phyloP scores from a whole-genome alignment of 2,329 filamentous ascomycete genomes.

The Verticillium isaacii region DNA sequence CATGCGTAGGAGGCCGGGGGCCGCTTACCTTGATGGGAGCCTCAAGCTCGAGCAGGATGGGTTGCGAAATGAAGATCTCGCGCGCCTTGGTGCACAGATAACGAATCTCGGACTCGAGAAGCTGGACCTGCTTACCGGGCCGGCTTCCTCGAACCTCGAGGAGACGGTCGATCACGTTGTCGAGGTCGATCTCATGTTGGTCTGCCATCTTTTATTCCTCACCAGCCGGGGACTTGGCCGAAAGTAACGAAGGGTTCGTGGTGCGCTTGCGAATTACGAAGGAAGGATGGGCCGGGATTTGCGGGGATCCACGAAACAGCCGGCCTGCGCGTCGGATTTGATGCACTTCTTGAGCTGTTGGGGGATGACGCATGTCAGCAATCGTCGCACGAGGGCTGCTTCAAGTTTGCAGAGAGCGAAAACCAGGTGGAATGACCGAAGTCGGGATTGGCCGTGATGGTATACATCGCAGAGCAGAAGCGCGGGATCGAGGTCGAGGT shows the following conservation, averaged over 20 bases:
- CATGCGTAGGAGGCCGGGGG: slow-evolving; percentile 4
- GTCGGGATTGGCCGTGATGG: neutral
- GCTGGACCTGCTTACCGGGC: slow-evolving; percentile 96
- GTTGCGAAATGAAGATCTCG: slow-evolving; percentile 99
- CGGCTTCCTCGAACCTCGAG: slow-evolving; percentile 96
- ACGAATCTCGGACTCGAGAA: slow-evolving; percentile 93
- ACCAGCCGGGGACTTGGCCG: slow-evolving; percentile 38
- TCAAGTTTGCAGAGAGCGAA: neutral
- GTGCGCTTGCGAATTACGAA: slow-evolving; percentile 6
- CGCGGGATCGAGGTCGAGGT: slow-evolving; percentile 3
- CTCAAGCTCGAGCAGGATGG: slow-evolving; percentile 94
- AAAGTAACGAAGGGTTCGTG: slow-evolving; percentile 18
- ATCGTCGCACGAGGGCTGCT: neutral
- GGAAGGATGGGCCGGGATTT: slow-evolving; percentile 10
- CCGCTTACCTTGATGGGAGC: slow-evolving; percentile 91
- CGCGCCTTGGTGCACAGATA: slow-evolving; percentile 97
- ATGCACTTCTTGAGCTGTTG: slow-evolving; percentile 15
- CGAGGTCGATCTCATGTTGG: slow-evolving; percentile 89
- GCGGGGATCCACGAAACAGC: neutral
- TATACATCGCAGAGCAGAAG: neutral
- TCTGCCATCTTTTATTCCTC: slow-evolving; percentile 51
- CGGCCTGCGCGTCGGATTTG: slow-evolving; percentile 8
- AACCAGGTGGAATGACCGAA: neutral
- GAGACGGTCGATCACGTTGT: slow-evolving; percentile 98
- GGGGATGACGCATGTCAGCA: neutral